These are phyloP conservation scores for Hura crepitans DNA, from an alignment of 441 rosid species.

Conservation along the genomic window DNA sequence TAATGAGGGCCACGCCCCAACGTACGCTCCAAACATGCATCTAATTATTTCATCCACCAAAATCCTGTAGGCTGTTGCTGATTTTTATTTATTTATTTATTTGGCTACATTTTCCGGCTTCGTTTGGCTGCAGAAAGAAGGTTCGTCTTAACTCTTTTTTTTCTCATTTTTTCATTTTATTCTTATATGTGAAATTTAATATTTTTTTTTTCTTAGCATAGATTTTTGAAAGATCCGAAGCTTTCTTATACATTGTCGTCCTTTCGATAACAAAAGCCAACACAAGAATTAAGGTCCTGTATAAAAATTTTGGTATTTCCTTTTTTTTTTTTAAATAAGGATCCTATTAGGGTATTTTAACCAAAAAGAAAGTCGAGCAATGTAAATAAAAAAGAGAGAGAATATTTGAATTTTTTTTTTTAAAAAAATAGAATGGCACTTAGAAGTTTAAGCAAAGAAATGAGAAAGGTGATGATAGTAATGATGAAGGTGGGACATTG, in stretches of 20 bases:
- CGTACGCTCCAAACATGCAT: not conserved
- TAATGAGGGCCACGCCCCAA: not conserved
- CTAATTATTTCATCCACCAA: conserved; percentile 3
- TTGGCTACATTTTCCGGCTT: not conserved
- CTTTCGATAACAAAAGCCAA: conserved; percentile 4
- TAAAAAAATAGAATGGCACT: too few relatives aligned
- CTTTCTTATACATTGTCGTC: not conserved
- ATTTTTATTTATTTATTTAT: too few relatives aligned
- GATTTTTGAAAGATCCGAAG: not conserved
- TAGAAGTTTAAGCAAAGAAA: too few relatives aligned
- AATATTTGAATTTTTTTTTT: conserved; percentile 9
- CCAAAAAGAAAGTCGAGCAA: too few relatives aligned
- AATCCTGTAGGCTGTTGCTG: not conserved
- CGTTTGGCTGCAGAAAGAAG: too few relatives aligned
- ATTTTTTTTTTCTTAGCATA: not conserved
- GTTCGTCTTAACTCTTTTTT: not conserved
- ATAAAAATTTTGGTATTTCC: not conserved
- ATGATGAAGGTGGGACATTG: conserved; percentile 19
- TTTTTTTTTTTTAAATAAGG: not conserved
- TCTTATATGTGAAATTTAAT: not conserved
- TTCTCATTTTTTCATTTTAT: too few relatives aligned
- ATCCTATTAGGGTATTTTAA: too few relatives aligned
- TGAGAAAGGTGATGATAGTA: conserved; percentile 22
- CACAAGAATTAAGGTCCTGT: not conserved
- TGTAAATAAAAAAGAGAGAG: too few relatives aligned